These are phyloP conservation scores for Brassica napus DNA, from an alignment of 345 rosid species.

Conservation along the genomic window Da-Ae NC_063440.1:3276501-3277000, in stretches of 20 bases:
- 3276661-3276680: conserved; percentile 61
- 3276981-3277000: conserved; percentile 38
- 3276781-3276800: conserved; percentile 50
- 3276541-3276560: conserved; percentile 42
- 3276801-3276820: conserved; percentile 48
- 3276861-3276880: conserved; percentile 30
- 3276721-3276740: conserved; percentile 70
- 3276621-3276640: conserved; percentile 37
- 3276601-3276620: conserved; percentile 52
- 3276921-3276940: conserved; percentile 45
- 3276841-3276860: conserved; percentile 37
- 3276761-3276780: conserved; percentile 52
- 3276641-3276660: conserved; percentile 48
- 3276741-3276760: conserved; percentile 61
- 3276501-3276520: conserved; percentile 49
- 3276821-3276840: conserved; percentile 43
- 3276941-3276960: conserved; percentile 42
- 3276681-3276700: conserved; percentile 59
- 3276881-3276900: conserved; percentile 35
- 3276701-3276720: conserved; percentile 59
- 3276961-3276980: conserved; percentile 41
- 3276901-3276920: conserved; percentile 43
- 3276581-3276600: conserved; percentile 47
- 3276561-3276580: conserved; percentile 38
- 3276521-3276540: conserved; percentile 23